Conservation (phyloP, 495 filamentous ascomycete genomes). For the Neurospora pannonica region DNA sequence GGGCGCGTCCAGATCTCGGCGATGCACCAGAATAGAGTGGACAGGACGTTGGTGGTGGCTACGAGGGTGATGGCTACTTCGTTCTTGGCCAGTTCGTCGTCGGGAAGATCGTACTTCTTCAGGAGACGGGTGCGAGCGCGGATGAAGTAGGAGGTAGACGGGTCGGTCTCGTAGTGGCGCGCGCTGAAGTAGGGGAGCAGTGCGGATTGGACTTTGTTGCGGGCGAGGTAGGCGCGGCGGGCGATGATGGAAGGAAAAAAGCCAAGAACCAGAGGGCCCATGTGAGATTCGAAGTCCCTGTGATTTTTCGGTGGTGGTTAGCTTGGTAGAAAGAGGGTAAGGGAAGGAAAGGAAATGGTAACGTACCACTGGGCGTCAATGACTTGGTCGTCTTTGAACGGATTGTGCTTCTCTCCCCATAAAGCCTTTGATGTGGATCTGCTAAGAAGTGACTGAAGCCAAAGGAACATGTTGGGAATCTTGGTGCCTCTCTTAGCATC, state of each 20-base stretch:
- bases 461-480: slow-evolving; percentile 16
- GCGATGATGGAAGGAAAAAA: slow-evolving; percentile 19
- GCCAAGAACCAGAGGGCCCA: slow-evolving; percentile 20
- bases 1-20: slow-evolving; percentile 7
- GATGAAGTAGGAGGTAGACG: slow-evolving; percentile 1
- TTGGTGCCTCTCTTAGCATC: not conserved
- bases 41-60: slow-evolving; percentile 10
- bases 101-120: not conserved
- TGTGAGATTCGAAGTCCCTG: slow-evolving; percentile 19
- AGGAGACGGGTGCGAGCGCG: not conserved
- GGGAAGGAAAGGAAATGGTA: not conserved
- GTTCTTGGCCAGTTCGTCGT: slow-evolving; percentile 2
- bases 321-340: slow-evolving; percentile 1
- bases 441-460: slow-evolving; percentile 22
- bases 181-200: slow-evolving; percentile 4
- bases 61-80: slow-evolving; percentile 9
- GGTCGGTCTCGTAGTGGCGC: not conserved
- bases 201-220: slow-evolving; percentile 9
- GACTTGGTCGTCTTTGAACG: slow-evolving; percentile 13
- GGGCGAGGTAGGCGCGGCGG: slow-evolving; percentile 18
- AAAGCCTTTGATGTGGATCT: slow-evolving; percentile 19
- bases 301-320: not conserved
- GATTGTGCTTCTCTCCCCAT: slow-evolving; percentile 19
- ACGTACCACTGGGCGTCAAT: slow-evolving; percentile 11
- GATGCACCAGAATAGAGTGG: slow-evolving; percentile 13